These are phyloP conservation scores for Misopates orontium DNA, from an alignment of 257 asterid genomes.

Conservation along the genomic window DNA sequence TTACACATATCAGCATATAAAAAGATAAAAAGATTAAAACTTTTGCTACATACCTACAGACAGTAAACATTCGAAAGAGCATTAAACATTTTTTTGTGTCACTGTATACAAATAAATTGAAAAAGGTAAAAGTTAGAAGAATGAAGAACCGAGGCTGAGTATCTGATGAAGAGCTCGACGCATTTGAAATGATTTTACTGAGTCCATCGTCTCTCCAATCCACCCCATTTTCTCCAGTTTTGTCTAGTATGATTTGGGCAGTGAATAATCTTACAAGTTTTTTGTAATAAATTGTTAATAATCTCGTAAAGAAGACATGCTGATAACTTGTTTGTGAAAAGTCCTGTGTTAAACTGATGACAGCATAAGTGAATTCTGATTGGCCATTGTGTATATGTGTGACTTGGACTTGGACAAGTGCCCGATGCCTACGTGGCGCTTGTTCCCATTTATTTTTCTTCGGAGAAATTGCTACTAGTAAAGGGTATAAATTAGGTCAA, in stretches of 20 bases:
- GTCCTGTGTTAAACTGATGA: constrained; percentile 19
- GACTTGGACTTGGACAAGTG: too few relatives aligned
- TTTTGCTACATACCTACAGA: too few relatives aligned
- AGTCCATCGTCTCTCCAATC: constrained; percentile 39
- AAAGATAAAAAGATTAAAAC: too few relatives aligned
- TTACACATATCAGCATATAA: too few relatives aligned
- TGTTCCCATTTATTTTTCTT: too few relatives aligned
- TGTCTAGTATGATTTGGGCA: neutral
- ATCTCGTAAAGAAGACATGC: too few relatives aligned
- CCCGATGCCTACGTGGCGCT: constrained; percentile 32
- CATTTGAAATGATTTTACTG: constrained; percentile 50
- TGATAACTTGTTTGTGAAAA: too few relatives aligned
- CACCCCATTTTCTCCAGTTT: constrained; percentile 43
- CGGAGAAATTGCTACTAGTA: too few relatives aligned
- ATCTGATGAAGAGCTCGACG: constrained; percentile 56
- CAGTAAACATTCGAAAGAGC: too few relatives aligned
- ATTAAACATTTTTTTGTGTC: too few relatives aligned
- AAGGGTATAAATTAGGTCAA: too few relatives aligned
- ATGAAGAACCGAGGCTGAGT: constrained; percentile 48
- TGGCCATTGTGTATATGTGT: constrained; percentile 35
- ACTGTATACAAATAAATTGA: too few relatives aligned
- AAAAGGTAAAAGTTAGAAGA: constrained; percentile 13
- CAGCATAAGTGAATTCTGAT: constrained; percentile 34
- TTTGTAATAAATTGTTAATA: neutral
- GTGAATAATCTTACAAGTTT: neutral